Evolutionary conservation across 2,329 filamentous ascomycete species (phyloP).

Genomic region (Nigrograna mackinnonii): DNA sequence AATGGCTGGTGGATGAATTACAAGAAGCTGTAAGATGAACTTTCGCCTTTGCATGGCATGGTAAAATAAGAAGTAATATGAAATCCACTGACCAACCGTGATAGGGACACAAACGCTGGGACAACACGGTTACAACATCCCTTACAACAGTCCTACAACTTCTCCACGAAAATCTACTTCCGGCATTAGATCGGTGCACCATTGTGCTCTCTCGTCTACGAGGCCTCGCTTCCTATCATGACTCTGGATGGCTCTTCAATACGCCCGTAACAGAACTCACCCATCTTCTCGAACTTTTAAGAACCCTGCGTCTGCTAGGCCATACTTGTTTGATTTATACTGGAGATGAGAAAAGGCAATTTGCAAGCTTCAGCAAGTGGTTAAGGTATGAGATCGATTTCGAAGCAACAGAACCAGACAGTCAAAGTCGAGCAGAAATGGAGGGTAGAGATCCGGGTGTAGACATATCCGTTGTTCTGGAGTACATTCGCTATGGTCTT

Average conservation of each 20-base stretch:
- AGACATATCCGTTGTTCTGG: conserved; percentile 72
- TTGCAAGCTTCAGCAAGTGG: conserved; percentile 80
- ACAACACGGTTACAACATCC: conserved; percentile 79
- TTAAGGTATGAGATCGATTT: conserved; percentile 81
- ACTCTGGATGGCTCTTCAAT: conserved; percentile 62
- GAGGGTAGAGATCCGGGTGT: conserved; percentile 77
- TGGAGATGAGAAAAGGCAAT: conserved; percentile 78
- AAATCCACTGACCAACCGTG: neutral
- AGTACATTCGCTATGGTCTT: conserved; percentile 76
- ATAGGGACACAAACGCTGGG: conserved; percentile 92
- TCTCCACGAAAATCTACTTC: conserved; percentile 85
- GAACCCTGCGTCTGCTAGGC: conserved; percentile 74
- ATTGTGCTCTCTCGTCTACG: conserved; percentile 82
- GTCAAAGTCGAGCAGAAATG: conserved; percentile 67
- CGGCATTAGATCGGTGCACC: conserved; percentile 79
- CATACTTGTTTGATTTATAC: conserved; percentile 73
- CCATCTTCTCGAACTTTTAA: conserved; percentile 66
- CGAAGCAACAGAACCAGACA: conserved; percentile 66
- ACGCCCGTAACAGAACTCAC: conserved; percentile 49
- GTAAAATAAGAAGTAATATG: neutral
- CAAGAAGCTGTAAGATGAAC: conserved; percentile 68
- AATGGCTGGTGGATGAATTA: conserved; percentile 87
- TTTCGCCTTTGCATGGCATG: neutral
- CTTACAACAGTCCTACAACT: conserved; percentile 77
- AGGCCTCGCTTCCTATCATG: conserved; percentile 81